phyloP scores from a whole-genome alignment of 352 stramenopile species.

The Peronospora destructor region DNA sequence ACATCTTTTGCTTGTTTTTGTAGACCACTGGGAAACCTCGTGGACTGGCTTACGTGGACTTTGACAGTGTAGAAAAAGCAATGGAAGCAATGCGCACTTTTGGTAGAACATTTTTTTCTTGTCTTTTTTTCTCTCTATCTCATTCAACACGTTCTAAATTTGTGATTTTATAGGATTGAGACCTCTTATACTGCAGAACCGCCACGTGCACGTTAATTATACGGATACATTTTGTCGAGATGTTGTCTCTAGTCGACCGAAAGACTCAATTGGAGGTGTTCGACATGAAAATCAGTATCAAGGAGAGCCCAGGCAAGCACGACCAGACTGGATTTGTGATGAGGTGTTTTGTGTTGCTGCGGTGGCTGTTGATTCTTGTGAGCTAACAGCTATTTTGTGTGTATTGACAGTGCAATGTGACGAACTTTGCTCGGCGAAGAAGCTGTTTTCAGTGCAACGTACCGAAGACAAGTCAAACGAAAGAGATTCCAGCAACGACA shows the following conservation, averaged over 20 bases:
- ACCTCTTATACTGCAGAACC: constrained; percentile 49
- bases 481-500: constrained; percentile 31
- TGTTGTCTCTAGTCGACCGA: constrained; percentile 6
- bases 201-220: constrained; percentile 39
- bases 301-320: constrained; percentile 24
- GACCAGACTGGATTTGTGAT: constrained; percentile 65
- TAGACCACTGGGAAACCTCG: constrained; percentile 52
- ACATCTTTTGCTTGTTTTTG: constrained; percentile 1
- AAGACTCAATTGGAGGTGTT: constrained; percentile 7
- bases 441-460: constrained; percentile 70
- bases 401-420: constrained; percentile 49
- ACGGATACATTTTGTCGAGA: constrained; percentile 35
- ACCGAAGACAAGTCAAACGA: constrained; percentile 26
- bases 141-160: neutral
- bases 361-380: neutral
- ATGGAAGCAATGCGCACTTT: constrained; percentile 50
- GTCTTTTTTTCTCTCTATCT: neutral
- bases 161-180: constrained; percentile 31
- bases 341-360: constrained; percentile 27
- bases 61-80: constrained; percentile 48
- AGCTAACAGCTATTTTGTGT: neutral
- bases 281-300: constrained; percentile 14
- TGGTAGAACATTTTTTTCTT: constrained; percentile 24
- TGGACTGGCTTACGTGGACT: constrained; percentile 79
- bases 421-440: constrained; percentile 59